These are phyloP conservation scores for Acacia pycnantha DNA, from an alignment of 331 rosid species.

Conservation along the genomic window DNA sequence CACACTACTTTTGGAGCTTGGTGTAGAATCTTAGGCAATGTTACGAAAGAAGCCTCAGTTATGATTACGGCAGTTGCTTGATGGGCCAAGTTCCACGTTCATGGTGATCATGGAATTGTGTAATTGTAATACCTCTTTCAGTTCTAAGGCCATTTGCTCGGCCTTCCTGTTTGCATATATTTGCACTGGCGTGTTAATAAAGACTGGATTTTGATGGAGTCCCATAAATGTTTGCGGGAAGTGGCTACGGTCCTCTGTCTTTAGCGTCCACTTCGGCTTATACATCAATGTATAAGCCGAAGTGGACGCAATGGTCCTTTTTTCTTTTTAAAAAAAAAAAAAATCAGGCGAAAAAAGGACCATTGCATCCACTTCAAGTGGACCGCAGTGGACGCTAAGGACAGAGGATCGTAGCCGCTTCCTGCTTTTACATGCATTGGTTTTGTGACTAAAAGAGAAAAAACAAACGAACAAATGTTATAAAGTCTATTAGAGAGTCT, in stretches of 20 bases:
- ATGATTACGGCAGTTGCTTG: conserved; percentile 11
- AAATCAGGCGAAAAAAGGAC: no score
- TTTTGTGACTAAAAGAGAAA: neutral
- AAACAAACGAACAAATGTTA: neutral
- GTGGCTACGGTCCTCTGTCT: no score
- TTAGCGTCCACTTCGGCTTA: no score
- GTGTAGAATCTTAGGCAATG: conserved; percentile 43
- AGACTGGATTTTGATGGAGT: neutral
- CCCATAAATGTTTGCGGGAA: neutral
- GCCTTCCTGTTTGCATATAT: neutral
- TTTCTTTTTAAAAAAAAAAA: no score
- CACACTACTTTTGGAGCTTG: conserved; percentile 87
- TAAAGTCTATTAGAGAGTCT: neutral
- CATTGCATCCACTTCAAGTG: no score
- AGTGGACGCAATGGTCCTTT: no score
- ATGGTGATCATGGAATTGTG: neutral
- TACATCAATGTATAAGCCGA: no score
- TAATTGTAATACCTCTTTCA: neutral
- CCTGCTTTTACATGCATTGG: neutral
- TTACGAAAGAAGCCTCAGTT: conserved; percentile 12
- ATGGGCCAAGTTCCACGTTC: neutral
- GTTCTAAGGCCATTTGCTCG: neutral
- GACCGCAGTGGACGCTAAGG: no score
- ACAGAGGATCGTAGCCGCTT: no score
- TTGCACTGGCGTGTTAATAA: neutral